Evolutionary conservation across 139 green algal species (phyloP), one percentile per base, ranked within the genome.

Genomic region (Pedinophyceae sp.): DNA sequence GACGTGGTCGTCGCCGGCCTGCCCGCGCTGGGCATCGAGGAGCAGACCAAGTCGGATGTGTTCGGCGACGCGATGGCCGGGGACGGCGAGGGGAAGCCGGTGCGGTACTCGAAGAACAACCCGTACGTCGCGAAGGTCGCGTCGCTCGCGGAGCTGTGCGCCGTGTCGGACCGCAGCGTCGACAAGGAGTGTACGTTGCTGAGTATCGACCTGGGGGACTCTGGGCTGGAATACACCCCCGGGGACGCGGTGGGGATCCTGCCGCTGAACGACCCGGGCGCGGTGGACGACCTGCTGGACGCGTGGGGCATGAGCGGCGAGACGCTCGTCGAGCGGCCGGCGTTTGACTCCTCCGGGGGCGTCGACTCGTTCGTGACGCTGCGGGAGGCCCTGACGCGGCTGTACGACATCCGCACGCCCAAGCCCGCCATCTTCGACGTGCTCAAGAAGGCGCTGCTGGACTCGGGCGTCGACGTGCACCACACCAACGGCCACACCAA

Each of bases 181-280:
- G 81, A 93, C 64, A 93, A 92, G 67, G 80, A 87, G 66, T 93
- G 84, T 0, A 27, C 82, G 1, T 68, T 77, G 22, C 64, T 88
- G 52, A 79, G 92, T 61, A 41, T 93, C n/a, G 76, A 89, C 54
- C 60, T 92, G 40, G 74, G 67, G 0, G 66, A 80, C 28, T 85
- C 76, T 4, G 84, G 71, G 2, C 40, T 93, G 30, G 18, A 40
- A 2, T 93, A 94, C 59, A 28, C 62, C 10, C 84, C 84, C 1
- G 85, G 85, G 0, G 85, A 94, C 58, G 84, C 84, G 1, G 68
- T 94, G 46, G 85, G 85, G 3, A 68, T 94, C 3, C 86, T 79
- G 57, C 74, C 85, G 20, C 61, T 43, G 54, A 93, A 93, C 71
- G 57, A 61, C 19, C 56, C 50, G 34, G 34, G 34, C 34, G 13